Evolutionary conservation across 345 rosid species (phyloP).

Genomic region (Dipteronia sinensis): DNA sequence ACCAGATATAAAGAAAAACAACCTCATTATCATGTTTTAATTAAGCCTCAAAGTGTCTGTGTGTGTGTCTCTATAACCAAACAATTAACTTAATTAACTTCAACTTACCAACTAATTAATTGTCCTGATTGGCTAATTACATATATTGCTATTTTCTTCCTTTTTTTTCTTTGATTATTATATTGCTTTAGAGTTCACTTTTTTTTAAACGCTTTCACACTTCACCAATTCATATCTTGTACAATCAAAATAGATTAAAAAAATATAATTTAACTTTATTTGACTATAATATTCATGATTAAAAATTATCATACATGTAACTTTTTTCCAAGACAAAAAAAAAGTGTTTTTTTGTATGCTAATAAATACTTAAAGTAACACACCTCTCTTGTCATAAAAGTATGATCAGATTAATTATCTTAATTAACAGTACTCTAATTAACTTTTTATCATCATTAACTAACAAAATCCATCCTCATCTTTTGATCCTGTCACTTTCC

Average conservation of each 20-base stretch:
- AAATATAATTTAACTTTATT: no score
- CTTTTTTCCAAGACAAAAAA: no score
- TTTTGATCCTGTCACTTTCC: slow-evolving; percentile 10
- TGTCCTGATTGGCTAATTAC: not conserved
- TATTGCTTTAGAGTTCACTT: not conserved
- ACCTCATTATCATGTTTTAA: slow-evolving; percentile 13
- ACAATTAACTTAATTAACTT: slow-evolving; percentile 1
- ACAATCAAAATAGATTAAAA: no score
- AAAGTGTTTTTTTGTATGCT: not conserved
- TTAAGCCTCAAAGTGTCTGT: slow-evolving; percentile 12
- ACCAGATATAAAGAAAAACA: slow-evolving; percentile 24
- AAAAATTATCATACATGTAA: no score
- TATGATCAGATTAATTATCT: not conserved
- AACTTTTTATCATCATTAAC: not conserved
- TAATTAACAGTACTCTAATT: not conserved
- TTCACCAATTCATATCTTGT: no score
- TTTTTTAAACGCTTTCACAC: no score
- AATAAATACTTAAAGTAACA: not conserved
- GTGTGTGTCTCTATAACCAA: slow-evolving; percentile 4
- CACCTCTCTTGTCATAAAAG: not conserved
- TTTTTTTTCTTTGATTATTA: not conserved
- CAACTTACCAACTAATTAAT: not conserved
- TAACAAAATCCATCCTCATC: not conserved
- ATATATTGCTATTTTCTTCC: not conserved
- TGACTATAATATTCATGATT: no score